Evolutionary conservation across 139 green algal species (phyloP).

Genomic region (Mychonastes homosphaera): DNA sequence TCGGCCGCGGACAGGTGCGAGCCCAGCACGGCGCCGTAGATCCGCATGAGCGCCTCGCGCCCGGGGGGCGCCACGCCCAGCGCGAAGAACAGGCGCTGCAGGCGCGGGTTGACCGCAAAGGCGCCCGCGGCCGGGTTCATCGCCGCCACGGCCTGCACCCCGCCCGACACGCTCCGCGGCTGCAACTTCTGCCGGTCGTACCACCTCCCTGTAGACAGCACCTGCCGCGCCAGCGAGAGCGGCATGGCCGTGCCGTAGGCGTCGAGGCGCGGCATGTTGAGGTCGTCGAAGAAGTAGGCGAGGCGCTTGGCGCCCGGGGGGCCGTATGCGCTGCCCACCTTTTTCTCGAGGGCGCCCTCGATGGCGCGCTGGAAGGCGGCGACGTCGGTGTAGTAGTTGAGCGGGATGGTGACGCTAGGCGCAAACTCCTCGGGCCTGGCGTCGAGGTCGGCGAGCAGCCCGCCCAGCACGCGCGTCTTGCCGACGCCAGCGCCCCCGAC

Average conservation of each 20-base stretch:
- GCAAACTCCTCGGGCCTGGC: conserved; percentile 62
- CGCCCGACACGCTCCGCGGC: conserved; percentile 32
- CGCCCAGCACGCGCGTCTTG: conserved; percentile 86
- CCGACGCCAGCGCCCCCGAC: conserved; percentile 42
- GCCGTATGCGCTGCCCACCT: conserved; percentile 75
- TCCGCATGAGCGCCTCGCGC: conserved; percentile 78
- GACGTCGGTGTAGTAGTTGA: conserved; percentile 80
- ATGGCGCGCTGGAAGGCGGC: conserved; percentile 49
- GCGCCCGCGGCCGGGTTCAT: conserved; percentile 88
- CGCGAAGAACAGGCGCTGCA: conserved; percentile 88
- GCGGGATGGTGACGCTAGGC: conserved; percentile 58
- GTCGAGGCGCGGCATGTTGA: conserved; percentile 87
- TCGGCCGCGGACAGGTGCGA: not conserved
- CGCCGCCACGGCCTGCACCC: conserved; percentile 60
- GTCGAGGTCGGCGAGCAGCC: conserved; percentile 60
- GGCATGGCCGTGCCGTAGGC: conserved; percentile 85
- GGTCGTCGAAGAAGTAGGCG: conserved; percentile 85
- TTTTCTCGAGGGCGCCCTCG: conserved; percentile 84
- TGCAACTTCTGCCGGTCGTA: not conserved
- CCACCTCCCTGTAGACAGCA: conserved; percentile 13
- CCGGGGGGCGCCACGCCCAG: conserved; percentile 78
- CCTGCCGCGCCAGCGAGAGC: conserved; percentile 78
- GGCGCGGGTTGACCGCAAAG: conserved; percentile 79
- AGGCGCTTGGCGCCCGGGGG: conserved; percentile 73
- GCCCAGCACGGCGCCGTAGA: conserved; percentile 79